Percentiles rank a stretch among this genome's conserved stretches.
These are phyloP conservation scores for Diatrype stigma DNA, from an alignment of 2,329 filamentous ascomycete species.

Conservation along the genomic window DNA sequence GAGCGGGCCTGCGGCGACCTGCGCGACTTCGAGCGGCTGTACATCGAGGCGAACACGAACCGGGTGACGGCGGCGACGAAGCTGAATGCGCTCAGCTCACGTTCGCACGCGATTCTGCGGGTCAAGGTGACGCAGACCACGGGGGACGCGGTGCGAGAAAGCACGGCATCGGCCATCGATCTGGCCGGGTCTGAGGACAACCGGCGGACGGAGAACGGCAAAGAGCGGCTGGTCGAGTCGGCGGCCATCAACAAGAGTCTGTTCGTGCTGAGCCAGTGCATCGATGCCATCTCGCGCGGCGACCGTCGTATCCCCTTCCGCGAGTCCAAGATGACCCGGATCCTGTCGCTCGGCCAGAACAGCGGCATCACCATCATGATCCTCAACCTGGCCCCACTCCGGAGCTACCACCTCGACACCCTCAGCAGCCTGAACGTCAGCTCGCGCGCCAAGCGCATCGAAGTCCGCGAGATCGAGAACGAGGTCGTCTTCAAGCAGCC, in stretches of 20 bases:
- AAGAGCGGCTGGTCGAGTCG: conserved; percentile 88
- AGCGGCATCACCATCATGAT: conserved; percentile 97
- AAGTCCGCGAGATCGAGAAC: conserved; percentile 92
- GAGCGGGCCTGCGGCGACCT: conserved; percentile 78
- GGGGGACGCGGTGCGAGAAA: conserved; percentile 64
- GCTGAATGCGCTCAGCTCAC: conserved; percentile 85
- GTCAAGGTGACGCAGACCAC: conserved; percentile 81
- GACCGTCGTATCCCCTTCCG: conserved; percentile 82
- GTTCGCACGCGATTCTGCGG: conserved; percentile 85
- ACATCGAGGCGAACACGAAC: conserved; percentile 89
- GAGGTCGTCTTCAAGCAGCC: conserved; percentile 82
- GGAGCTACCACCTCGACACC: conserved; percentile 90
- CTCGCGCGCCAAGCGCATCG: conserved; percentile 92
- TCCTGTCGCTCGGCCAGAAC: conserved; percentile 88
- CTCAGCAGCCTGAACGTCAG: conserved; percentile 92
- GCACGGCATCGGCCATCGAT: conserved; percentile 90
- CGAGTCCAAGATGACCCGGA: conserved; percentile 96
- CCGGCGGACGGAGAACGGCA: conserved; percentile 86
- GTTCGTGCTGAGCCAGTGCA: conserved; percentile 90
- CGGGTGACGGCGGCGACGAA: conserved; percentile 86
- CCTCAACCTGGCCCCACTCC: conserved; percentile 84
- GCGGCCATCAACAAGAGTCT: conserved; percentile 97
- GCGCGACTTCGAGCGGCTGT: conserved; percentile 85
- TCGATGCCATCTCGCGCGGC: conserved; percentile 81
- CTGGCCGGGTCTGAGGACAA: conserved; percentile 96